Percentiles rank a stretch among this genome's conserved stretches.
Evolutionary conservation across 768 basidiomycete species (phyloP).

Genomic region (Mycena albidolilacea): DNA sequence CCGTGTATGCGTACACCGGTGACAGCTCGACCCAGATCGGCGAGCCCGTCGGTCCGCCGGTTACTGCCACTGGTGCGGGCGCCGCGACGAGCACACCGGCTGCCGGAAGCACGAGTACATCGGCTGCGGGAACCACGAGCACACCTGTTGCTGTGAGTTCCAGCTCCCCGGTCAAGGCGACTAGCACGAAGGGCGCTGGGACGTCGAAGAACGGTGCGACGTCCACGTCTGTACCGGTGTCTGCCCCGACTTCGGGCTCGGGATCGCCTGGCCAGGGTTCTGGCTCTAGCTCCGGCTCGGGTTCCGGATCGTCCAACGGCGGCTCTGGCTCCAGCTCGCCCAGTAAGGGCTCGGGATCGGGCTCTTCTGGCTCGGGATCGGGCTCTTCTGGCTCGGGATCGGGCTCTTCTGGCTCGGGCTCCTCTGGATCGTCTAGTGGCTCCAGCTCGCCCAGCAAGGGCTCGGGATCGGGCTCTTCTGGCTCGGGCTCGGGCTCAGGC

Average conservation of each 20-base stretch:
- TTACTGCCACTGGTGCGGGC: slow-evolving; percentile 26
- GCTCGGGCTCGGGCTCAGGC: neutral
- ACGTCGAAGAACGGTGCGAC: slow-evolving; percentile 9
- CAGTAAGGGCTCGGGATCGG: slow-evolving; percentile 1
- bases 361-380: neutral
- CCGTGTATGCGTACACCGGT: slow-evolving; percentile 65
- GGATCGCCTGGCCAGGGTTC: neutral
- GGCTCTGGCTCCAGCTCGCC: neutral
- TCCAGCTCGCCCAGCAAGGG: slow-evolving; percentile 1
- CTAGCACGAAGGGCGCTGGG: neutral
- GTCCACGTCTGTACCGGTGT: neutral
- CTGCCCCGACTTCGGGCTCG: slow-evolving; percentile 16
- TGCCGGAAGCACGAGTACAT: neutral
- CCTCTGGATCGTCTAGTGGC: neutral
- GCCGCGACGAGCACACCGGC: neutral
- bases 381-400: slow-evolving; percentile 13
- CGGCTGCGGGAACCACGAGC: neutral
- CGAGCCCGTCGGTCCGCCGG: slow-evolving; percentile 42
- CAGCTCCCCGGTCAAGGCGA: neutral
- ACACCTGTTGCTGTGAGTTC: slow-evolving; percentile 1
- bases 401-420: neutral
- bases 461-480: neutral
- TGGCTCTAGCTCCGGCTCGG: slow-evolving; percentile 10
- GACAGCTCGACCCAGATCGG: slow-evolving; percentile 56
- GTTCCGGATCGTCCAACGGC: neutral